Base-by-base conservation (phyloP, 345 rosid species). In the Punica granatum region DNA sequence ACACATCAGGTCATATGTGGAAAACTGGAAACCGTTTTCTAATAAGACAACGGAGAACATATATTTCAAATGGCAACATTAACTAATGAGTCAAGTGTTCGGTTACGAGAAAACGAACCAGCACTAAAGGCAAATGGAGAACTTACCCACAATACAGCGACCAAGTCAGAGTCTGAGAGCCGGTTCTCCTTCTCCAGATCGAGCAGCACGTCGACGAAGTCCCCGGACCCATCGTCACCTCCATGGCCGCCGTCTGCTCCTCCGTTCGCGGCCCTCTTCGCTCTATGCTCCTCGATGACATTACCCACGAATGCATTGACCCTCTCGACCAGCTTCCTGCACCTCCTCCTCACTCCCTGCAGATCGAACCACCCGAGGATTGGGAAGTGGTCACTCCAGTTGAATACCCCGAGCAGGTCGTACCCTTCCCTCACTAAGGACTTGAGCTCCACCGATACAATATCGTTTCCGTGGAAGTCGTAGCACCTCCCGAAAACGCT, bases 111-210 rank as follows among this genome's bases (percentile, higher is more conserved):
- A n/a, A n/a, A n/a, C n/a, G n/a, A 37, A 37, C 5, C 41, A 11
- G 41, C 41, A 59, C 5, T 6, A 2, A n/a, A 25, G 6, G 67
- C n/a, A 8, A 21, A 8, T 1, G 7, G 14, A 28, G 13, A 66
- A 53, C 73, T 46, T 81, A 90, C 98, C 97, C 97, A 92, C 73
- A 92, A 72, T 65, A 92, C 88, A 73, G 97, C 93, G 54, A 85
- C 80, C 89, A 90, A 85, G 67, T 92, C 93, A 3, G 96, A 71
- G 51, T 86, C 93, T 58, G 48, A 73, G 43, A 85, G 77, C 64
- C 65, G 76, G 64, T 88, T 83, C 2, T 83, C 86, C 61, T 79
- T 77, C 71, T 86, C 84, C 79, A 85, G 59, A 46, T 81, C 81
- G 66, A 90, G 97, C 81, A 92, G 72, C 0, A 92, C 85, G 70